A percentile compares a stretch with the other conserved stretches of the same genome.
Evolutionary conservation across 208 protist species (phyloP).

Genomic region (Leptomonas pyrrhocoris): DNA sequence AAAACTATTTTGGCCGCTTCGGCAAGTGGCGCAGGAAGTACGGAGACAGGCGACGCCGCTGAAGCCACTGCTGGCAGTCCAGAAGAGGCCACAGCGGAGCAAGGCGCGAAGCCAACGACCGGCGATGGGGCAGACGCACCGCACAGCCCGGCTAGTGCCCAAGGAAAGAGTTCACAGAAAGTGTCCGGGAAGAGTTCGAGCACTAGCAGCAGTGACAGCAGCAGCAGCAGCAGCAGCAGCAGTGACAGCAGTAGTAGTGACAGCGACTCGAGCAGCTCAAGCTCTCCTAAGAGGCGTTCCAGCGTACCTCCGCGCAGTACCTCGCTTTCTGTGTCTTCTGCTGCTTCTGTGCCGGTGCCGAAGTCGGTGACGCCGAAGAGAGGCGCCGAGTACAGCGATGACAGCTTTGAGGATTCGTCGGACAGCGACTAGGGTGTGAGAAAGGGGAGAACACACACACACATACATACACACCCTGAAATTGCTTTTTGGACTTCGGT

Average conservation of each 20-base stretch:
- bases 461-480: too few relatives aligned
- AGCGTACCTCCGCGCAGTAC: neutral
- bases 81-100: neutral
- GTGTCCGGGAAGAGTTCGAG: neutral
- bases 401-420: conserved; percentile 43
- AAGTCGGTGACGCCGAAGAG: conserved; percentile 12
- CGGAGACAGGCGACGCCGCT: neutral
- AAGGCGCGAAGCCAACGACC: neutral
- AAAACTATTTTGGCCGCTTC: conserved; percentile 43
- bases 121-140: conserved; percentile 1
- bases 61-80: neutral
- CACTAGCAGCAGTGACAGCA: neutral
- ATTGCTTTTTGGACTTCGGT: too few relatives aligned
- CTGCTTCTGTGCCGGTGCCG: conserved; percentile 12
- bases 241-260: conserved; percentile 9
- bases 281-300: conserved; percentile 1
- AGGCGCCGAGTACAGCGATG: conserved; percentile 31
- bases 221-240: conserved; percentile 15
- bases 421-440: conserved; percentile 18
- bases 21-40: conserved; percentile 3
- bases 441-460: neutral
- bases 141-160: neutral
- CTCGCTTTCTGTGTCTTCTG: conserved; percentile 11
- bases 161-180: neutral
- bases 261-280: conserved; percentile 9